Conservation (phyloP, 441 rosid genomes). For the Macaranga tanarius region DNA sequence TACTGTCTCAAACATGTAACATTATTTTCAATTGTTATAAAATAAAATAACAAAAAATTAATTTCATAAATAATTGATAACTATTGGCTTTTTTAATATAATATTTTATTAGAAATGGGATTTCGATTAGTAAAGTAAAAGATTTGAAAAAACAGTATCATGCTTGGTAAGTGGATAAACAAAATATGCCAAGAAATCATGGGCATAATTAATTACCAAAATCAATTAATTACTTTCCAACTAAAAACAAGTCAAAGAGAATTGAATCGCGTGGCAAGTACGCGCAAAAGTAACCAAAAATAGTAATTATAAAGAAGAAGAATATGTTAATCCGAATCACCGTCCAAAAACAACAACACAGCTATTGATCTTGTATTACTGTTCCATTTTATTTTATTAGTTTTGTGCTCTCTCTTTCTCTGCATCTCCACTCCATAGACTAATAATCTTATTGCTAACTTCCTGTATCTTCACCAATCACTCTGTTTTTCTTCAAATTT, state of each 20-base stretch:
- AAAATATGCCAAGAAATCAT: background rate
- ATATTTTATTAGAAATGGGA: no score
- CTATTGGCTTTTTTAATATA: no score
- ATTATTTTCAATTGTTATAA: no score
- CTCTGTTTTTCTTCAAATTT: constrained; percentile 8
- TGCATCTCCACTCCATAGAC: constrained; percentile 3
- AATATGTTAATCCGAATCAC: background rate
- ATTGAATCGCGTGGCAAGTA: constrained; percentile 2
- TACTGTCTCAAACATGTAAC: no score
- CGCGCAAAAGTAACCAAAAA: background rate
- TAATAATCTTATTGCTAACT: no score
- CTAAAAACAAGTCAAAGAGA: background rate
- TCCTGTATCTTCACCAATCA: constrained; percentile 10
- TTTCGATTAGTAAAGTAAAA: no score
- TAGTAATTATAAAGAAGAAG: background rate
- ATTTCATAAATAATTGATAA: no score
- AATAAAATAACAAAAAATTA: no score
- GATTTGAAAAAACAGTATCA: no score
- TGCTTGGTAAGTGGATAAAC: no score
- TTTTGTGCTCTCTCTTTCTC: background rate
- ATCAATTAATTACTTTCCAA: background rate
- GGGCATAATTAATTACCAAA: background rate
- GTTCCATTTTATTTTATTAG: background rate
- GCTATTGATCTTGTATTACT: no score
- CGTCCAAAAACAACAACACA: background rate